Evolutionary conservation across 2,329 filamentous ascomycete genomes (phyloP), one percentile per base, ranked within the genome.

Genomic region (Knufia fluminis): DNA sequence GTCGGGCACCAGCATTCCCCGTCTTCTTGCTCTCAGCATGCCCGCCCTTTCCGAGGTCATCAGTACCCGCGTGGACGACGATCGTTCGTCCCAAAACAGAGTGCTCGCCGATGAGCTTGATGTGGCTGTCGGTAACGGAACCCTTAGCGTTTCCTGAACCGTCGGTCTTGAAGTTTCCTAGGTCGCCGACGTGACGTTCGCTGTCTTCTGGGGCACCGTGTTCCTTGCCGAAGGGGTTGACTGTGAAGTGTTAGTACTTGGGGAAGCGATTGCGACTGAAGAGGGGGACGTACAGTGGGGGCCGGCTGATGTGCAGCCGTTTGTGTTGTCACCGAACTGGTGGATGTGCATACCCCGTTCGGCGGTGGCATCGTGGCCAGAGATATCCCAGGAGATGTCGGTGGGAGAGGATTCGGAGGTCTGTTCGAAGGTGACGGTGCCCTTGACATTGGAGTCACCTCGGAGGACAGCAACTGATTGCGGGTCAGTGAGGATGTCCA

Each of bases 271-370:
- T 24, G 17, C 19, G 35, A 38, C 32, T 44, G 22, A 45, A 38
- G 10, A 39, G 28, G 32, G 24, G 51, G 12, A 74, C 86, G 68
- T 76, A 94, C 89, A 98, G 78, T 98, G 92, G 72, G 92, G 91
- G 48, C 92, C 92, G 60, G 92, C 92, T 60, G 86, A 94, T 60
- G 91, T 97, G 86, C 92, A 98, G 71, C 92, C 92, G 75, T 98
- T 98, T 79, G 92, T 97, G 81, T 97, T 97, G 80, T 97, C 92
- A 70, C 92, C 92, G 66, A 95, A 98, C 71, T 92, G 87, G 78
- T 98, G 92, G 67, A 98, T 83, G 79, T 98, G 92, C 80, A 97
- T 89, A 72, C 88, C 92, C 73, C 92, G 91, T 82, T 94, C 81
- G 67, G 92, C 90, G 71, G 94, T 95, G 73, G 91, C 66, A 68